Base-by-base conservation (phyloP, 2,329 filamentous ascomycete species). In the Plenodomus biglobosus region DNA sequence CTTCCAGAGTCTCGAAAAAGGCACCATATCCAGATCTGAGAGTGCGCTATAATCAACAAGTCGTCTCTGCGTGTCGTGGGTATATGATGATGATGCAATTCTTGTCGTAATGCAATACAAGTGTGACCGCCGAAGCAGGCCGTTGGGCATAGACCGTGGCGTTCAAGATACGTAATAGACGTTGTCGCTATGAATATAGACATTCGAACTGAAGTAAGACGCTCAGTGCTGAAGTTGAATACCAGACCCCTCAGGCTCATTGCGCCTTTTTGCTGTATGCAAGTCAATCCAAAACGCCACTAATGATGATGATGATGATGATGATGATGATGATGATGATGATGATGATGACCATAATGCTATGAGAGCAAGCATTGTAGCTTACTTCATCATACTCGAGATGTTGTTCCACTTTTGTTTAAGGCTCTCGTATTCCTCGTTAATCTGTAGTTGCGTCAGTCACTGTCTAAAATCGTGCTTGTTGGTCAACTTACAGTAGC, bases 401-500 rank as follows among this genome's bases (percentile, higher is more conserved):
- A 79, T 68, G 59, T 68, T 76, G 50, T 73, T 70, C 72, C 75
- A 76, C 57, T 76, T 77, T 63, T 78, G 75, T 63, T 76, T 76
- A 46, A 79, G 65, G 7, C 64, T 65, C 45, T 79, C 77, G 57
- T 77, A 69, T 47, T 79, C 76, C 43, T 75, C 70, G 56, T 77
- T 76, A 46, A 75, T 72, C 76, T 78, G 56, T 22, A 32, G 17
- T 8, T 11, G 32, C 20, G 47, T 68, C 56, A 70, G 61, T 37
- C 16, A 36, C 42, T 19, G 17, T 13, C n/a, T 18, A 7, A 27
- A 34, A 8, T 17, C 11, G 11, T 11, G 3, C 15, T 16, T 22
- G 16, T 21, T 21, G 8, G 22, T 32, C 35, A 30, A 78, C 86
- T 78, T 80, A 96, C 92, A 85, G 96, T 90, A 45, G 94, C 94